A percentile compares a stretch with the other conserved stretches of the same genome.
These are phyloP conservation scores for Marvania coccoides DNA, from an alignment of 139 green algal species.

Conservation along the genomic window DNA sequence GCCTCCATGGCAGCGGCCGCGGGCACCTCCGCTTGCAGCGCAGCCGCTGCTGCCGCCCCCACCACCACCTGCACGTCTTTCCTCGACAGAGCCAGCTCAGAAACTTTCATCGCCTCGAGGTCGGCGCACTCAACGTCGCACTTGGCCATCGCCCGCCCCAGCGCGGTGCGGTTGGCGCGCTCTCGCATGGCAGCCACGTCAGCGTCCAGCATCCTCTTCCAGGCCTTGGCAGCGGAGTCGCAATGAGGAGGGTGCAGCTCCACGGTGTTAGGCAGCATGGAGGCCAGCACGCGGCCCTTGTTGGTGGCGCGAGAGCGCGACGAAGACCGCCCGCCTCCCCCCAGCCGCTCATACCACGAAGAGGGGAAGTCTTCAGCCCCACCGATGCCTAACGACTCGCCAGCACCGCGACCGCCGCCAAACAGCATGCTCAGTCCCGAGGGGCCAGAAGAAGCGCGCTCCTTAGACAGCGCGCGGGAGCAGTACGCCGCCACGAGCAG, in stretches of 20 bases:
- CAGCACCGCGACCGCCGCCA: not conserved
- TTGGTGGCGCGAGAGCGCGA: not conserved
- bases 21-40: not conserved
- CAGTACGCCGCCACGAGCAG: conserved; percentile 28
- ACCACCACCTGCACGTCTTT: conserved; percentile 41
- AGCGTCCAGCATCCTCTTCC: conserved; percentile 39
- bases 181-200: conserved; percentile 30
- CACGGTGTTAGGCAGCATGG: conserved; percentile 39
- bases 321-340: not conserved
- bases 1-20: not conserved
- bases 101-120: conserved; percentile 17
- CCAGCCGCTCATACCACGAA: conserved; percentile 1
- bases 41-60: conserved; percentile 9
- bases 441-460: not conserved
- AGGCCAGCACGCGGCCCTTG: conserved; percentile 30
- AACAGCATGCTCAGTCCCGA: conserved; percentile 7
- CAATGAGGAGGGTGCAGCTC: conserved; percentile 31
- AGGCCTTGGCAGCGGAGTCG: conserved; percentile 24
- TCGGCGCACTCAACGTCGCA: conserved; percentile 26
- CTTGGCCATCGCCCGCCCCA: conserved; percentile 17
- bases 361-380: not conserved
- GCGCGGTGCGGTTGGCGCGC: conserved; percentile 24
- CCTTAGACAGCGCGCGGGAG: conserved; percentile 5
- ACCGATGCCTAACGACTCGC: not conserved
- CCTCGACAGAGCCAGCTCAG: conserved; percentile 17